Evolutionary conservation across 2,329 filamentous ascomycete genomes (phyloP).

Genomic region (Pseudonectria foliicola): DNA sequence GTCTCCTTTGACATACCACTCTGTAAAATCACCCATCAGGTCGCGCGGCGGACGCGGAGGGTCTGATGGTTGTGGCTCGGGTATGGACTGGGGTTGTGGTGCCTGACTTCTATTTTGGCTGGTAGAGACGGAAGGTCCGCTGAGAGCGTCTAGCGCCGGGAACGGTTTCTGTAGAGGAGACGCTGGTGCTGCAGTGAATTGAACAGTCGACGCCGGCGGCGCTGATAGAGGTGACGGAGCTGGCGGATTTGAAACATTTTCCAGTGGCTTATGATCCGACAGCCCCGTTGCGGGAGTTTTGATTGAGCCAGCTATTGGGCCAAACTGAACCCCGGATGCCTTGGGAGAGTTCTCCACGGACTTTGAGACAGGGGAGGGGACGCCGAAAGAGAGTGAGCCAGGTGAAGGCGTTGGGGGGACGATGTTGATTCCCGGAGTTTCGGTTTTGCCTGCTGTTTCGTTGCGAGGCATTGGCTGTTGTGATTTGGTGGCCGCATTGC

Average conservation of each 20-base stretch:
- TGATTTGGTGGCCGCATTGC: neutral
- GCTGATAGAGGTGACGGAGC: no score
- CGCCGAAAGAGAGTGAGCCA: constrained; percentile 5
- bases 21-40: constrained; percentile 41
- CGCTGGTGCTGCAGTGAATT: no score
- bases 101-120: no score
- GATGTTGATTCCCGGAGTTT: constrained; percentile 8
- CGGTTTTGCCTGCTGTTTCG: constrained; percentile 2
- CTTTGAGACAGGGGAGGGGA: constrained; percentile 5
- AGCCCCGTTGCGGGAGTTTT: neutral
- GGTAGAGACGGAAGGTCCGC: no score
- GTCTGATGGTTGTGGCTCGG: constrained; percentile 5
- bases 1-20: constrained; percentile 50
- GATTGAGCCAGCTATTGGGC: constrained; percentile 1
- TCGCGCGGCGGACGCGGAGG: constrained; percentile 25
- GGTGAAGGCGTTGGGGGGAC: constrained; percentile 12
- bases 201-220: no score
- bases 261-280: no score
- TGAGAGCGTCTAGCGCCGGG: no score
- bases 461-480: constrained; percentile 1
- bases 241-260: no score
- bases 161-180: no score
- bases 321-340: neutral
- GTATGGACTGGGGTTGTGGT: neutral
- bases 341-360: neutral